Base-by-base conservation (phyloP, 164 flowering plant genomes). In the Pachysandra terminalis region DNA sequence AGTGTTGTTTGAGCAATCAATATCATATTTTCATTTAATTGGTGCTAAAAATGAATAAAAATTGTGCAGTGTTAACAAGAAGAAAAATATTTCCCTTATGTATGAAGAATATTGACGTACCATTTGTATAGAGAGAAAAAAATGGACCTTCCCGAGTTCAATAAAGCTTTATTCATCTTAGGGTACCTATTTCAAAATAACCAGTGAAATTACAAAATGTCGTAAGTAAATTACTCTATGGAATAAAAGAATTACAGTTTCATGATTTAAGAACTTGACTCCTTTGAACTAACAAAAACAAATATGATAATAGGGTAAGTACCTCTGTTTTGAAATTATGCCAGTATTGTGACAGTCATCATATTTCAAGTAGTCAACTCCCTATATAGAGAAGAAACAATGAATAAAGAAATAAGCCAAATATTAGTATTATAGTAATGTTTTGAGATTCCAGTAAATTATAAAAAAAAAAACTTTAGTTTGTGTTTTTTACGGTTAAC, bases 101-200 rank as follows among this genome's bases (percentile, higher is more conserved):
- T 19, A 17, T 52, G 2, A 17, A 17, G n/a, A 32, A 12, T 61
- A 5, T 27, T 1, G 15, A 72, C 81, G 70, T 35, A 90, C 96
- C 96, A 90, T 85, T 90, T 93, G 71, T 93, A 90, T 15, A 90
- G 56, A 41, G 96, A 86, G 70, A 73, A 90, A 57, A 83, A 83
- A 61, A 90, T 90, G 54, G 79, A 14, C 67, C 96, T 82, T 67
- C 93, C 91, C 6, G 87, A 80, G 55, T 83, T 78, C 37, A 72
- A 66, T 28, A 90, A 78, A 9, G 96, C 96, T 58, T 85, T 71
- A 56, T 84, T 82, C 96, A 90, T 90, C 63, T 56, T 70, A 19
- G 83, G 82, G 63, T 81, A 89, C 81, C 95, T 87, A 61, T 72
- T 23, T 71, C 60, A 40, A 52, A 25, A 19, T 27, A 63, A 71